phyloP scores from a whole-genome alignment of 129 eudicot species.

The Dittrichia graveolens region DNA sequence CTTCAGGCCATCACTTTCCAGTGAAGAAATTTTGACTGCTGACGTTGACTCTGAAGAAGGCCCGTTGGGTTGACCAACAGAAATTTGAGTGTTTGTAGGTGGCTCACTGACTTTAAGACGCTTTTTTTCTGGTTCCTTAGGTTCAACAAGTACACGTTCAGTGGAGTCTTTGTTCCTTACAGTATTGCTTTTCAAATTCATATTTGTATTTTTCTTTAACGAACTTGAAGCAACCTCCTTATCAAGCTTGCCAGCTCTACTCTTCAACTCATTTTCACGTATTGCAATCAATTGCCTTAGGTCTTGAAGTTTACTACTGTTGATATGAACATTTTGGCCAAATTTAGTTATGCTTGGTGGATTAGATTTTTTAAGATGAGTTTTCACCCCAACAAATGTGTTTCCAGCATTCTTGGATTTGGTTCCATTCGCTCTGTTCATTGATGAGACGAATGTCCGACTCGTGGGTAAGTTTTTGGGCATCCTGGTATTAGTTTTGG shows the following conservation, averaged over 20 bases:
- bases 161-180: conserved; percentile 35
- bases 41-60: conserved; percentile 28
- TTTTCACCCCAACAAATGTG: conserved; percentile 32
- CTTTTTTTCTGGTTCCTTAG: conserved; percentile 53
- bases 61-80: conserved; percentile 32
- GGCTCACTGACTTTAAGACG: conserved; percentile 50
- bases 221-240: conserved; percentile 44
- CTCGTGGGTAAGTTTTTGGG: conserved; percentile 48
- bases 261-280: conserved; percentile 69
- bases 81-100: conserved; percentile 13
- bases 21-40: conserved; percentile 27
- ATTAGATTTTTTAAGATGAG: conserved; percentile 37
- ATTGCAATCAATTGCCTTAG: conserved; percentile 75
- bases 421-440: conserved; percentile 41
- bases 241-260: conserved; percentile 42
- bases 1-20: conserved; percentile 31
- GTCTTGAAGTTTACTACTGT: conserved; percentile 66
- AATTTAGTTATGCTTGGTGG: conserved; percentile 29
- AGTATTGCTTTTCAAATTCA: conserved; percentile 16
- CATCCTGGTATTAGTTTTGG: conserved; percentile 34
- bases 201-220: conserved; percentile 28
- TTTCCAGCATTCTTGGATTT: conserved; percentile 37
- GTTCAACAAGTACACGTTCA: conserved; percentile 36
- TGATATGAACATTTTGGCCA: conserved; percentile 43
- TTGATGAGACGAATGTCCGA: conserved; percentile 46